Percentiles rank a stretch among this genome's conserved stretches.
These are phyloP conservation scores for Termitomyces sp. DNA, from an alignment of 768 basidiomycete species.

Conservation along the genomic window DNA sequence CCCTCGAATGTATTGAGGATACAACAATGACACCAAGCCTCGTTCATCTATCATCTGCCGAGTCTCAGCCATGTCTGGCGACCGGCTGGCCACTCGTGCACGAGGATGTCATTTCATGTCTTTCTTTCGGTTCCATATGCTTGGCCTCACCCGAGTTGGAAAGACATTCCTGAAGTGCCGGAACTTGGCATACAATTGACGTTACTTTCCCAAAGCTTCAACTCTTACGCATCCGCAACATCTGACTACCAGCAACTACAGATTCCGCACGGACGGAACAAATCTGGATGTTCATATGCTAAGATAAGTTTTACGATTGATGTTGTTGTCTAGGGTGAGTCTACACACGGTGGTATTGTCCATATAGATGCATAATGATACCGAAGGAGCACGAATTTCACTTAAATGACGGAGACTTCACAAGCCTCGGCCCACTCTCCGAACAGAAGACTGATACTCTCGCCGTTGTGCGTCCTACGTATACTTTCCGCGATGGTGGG, in stretches of 20 bases:
- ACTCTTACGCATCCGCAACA: not conserved
- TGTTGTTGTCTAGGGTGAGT: slow-evolving; percentile 13
- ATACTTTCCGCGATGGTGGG: slow-evolving; percentile 95
- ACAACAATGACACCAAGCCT: too few relatives aligned
- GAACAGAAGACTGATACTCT: slow-evolving; percentile 85
- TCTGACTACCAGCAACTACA: not conserved
- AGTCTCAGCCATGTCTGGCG: not conserved
- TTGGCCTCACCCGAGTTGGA: not conserved
- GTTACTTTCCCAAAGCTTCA: not conserved
- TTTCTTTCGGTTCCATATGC: not conserved
- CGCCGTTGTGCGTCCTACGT: slow-evolving; percentile 89
- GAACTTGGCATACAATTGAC: not conserved
- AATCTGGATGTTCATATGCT: not conserved
- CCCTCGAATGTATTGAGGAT: too few relatives aligned
- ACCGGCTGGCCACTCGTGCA: too few relatives aligned
- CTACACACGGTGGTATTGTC: slow-evolving; percentile 5
- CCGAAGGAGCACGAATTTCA: not conserved
- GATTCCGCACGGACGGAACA: not conserved
- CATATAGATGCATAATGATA: slow-evolving; percentile 15
- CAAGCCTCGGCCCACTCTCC: slow-evolving; percentile 71
- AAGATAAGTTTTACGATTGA: not conserved
- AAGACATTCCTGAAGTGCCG: not conserved
- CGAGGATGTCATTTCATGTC: too few relatives aligned
- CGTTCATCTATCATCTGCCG: too few relatives aligned
- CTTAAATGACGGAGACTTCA: slow-evolving; percentile 33